phyloP scores from a whole-genome alignment of 2,329 filamentous ascomycete genomes.

The Diaporthe ilicicola region DNA sequence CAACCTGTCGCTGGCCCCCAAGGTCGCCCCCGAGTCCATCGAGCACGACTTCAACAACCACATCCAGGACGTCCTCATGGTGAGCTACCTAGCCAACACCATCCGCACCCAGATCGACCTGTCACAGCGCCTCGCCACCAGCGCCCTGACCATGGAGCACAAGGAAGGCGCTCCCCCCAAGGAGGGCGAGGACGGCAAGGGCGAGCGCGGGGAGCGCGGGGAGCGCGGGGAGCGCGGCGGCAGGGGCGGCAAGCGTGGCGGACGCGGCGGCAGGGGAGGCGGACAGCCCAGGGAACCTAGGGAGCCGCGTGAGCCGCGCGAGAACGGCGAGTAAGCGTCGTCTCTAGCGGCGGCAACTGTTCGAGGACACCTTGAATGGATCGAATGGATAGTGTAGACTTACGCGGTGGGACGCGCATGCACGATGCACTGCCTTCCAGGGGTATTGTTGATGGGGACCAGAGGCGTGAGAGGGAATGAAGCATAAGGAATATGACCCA shows the following conservation, averaged over 20 bases:
- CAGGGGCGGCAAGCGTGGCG: conserved; percentile 52
- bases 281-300: conserved; percentile 57
- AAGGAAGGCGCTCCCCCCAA: conserved; percentile 51
- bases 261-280: conserved; percentile 55
- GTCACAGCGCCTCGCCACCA: conserved; percentile 91
- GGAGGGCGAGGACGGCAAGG: conserved; percentile 49
- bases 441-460: background rate
- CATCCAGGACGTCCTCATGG: conserved; percentile 97
- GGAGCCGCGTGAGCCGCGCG: conserved; percentile 59
- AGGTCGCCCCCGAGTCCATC: conserved; percentile 89
- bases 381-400: background rate
- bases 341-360: background rate
- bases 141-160: conserved; percentile 64
- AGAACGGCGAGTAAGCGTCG: conserved; percentile 45
- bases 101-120: conserved; percentile 99
- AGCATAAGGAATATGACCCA: conserved; percentile 16
- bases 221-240: conserved; percentile 51
- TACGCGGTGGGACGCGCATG: background rate
- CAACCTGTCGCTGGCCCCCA: conserved; percentile 89
- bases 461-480: background rate
- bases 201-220: conserved; percentile 55
- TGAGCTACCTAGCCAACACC: conserved; percentile 97
- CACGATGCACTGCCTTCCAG: background rate
- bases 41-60: conserved; percentile 99
- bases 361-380: background rate